Evolutionary conservation across 176 grass and related monocot genomes (phyloP).

Genomic region (Poa pratensis): DNA sequence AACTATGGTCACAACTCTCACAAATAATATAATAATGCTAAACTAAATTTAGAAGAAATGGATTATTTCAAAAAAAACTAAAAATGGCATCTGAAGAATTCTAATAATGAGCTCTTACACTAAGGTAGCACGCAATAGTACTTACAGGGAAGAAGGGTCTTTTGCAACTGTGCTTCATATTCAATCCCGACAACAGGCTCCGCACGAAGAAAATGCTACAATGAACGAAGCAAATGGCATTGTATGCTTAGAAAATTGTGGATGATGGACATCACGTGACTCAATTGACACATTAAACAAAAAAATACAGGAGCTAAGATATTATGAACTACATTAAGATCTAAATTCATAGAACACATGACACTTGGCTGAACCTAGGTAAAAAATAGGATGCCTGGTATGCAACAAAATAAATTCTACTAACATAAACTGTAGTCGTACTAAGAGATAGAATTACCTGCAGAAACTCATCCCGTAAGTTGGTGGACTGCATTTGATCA

Average conservation of each 20-base stretch:
- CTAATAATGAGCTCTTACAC: slow-evolving; percentile 20
- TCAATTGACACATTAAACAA: slow-evolving; percentile 35
- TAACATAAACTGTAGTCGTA: slow-evolving; percentile 19
- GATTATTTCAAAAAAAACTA: slow-evolving; percentile 12
- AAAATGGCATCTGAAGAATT: slow-evolving; percentile 34
- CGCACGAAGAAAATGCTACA: slow-evolving; percentile 89
- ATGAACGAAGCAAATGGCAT: slow-evolving; percentile 18
- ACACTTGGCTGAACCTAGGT: slow-evolving; percentile 24
- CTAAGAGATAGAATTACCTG: slow-evolving; percentile 65
- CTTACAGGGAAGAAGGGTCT: slow-evolving; percentile 96
- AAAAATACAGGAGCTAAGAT: slow-evolving; percentile 31
- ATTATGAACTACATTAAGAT: slow-evolving; percentile 41
- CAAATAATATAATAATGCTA: slow-evolving; percentile 12
- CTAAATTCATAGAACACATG: slow-evolving; percentile 30
- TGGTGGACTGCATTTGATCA: slow-evolving; percentile 98
- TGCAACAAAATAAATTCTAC: slow-evolving; percentile 8
- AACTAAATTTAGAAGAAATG: slow-evolving; percentile 1
- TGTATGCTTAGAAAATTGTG: slow-evolving; percentile 28
- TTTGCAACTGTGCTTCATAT: slow-evolving; percentile 97
- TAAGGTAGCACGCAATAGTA: slow-evolving; percentile 28
- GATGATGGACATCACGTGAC: slow-evolving; percentile 22
- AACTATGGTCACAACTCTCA: neutral
- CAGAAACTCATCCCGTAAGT: slow-evolving; percentile 83
- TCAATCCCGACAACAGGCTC: slow-evolving; percentile 96
- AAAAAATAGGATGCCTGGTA: neutral